Percentiles rank a stretch among this genome's conserved stretches.
Conservation (phyloP, 2,329 filamentous ascomycete genomes). For the Fusarium chaquense region DNA sequence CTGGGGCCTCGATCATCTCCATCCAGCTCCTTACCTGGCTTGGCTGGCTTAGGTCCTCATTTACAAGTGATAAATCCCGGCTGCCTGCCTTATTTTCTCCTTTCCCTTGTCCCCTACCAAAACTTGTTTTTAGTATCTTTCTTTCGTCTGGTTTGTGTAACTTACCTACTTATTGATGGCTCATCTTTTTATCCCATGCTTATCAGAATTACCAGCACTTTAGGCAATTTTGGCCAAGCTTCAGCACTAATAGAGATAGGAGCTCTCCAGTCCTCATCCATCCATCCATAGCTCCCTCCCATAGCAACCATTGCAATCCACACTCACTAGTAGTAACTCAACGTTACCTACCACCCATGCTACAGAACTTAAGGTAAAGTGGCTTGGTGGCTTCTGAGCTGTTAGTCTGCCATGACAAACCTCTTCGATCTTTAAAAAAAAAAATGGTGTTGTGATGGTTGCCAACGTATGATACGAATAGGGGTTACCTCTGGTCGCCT, state of each 20-base stretch:
- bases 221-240: not conserved
- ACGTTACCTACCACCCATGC: conserved; percentile 3
- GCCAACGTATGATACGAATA: not conserved
- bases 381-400: not conserved
- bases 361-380: not conserved
- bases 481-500: conserved; percentile 12
- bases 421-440: not conserved
- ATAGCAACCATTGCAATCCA: conserved; percentile 19
- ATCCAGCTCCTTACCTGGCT: not conserved
- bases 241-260: conserved; percentile 1
- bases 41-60: conserved; percentile 12
- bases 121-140: not conserved
- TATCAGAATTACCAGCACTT: not conserved
- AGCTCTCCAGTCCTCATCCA: not conserved
- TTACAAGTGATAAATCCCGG: conserved; percentile 11
- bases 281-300: conserved; percentile 1
- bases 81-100: conserved; percentile 9
- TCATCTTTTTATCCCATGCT: not conserved
- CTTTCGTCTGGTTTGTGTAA: not conserved
- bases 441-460: not conserved
- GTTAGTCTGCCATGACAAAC: not conserved
- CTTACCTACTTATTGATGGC: not conserved
- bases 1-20: conserved; percentile 6
- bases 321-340: conserved; percentile 15
- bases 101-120: conserved; percentile 2